Base-by-base conservation (phyloP, 139 green algal genomes). In the Micractinium sp. region DNA sequence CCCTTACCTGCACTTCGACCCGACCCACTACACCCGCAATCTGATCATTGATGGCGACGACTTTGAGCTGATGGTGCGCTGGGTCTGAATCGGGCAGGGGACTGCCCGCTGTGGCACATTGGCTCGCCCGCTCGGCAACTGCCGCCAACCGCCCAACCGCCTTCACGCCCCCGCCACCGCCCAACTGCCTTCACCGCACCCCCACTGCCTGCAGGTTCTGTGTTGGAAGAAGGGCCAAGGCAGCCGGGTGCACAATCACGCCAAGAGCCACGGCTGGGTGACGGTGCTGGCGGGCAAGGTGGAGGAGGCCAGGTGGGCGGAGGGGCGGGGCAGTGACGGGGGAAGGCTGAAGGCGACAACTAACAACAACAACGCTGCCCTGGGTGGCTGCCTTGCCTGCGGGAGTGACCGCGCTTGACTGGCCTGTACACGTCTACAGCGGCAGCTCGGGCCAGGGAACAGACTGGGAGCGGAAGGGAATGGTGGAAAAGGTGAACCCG, bases 221-320 rank as follows among this genome's bases (percentile, higher is more conserved):
- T 92, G 90, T 56, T 91, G 90, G 90, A 36, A n/a, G 35, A 36
- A 36, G 5, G 90, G 90, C 14, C 90, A 92, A 38, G 87, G 88
- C 27, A 82, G 47, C 53, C 90, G 87, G 36, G 80, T 92, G 53
- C 90, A 92, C 90, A 91, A 92, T 78, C 90, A 92, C 82, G 67
- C 35, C 5, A 38, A 82, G 47, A 66, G 36, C 25, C 90, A 92
- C 80, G 88, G 90, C 23, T 92, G 83, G 82, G 76, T 92, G 27
- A 81, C 87, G 2, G 87, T 87, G 66, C 82, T 92, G 38, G 67
- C 73, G 5, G 87, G 82, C 23, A 47, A 31, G 7, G 76, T 82
- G 36, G 76, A 82, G 76, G 76, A 82, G 76, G 33, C 76, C 22
- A 38, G 76, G 76, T 82, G 76, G 56, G 76, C 22, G 67, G 5